Base-by-base conservation (phyloP, 768 basidiomycete species). In the Tephrocybe sp. region DNA sequence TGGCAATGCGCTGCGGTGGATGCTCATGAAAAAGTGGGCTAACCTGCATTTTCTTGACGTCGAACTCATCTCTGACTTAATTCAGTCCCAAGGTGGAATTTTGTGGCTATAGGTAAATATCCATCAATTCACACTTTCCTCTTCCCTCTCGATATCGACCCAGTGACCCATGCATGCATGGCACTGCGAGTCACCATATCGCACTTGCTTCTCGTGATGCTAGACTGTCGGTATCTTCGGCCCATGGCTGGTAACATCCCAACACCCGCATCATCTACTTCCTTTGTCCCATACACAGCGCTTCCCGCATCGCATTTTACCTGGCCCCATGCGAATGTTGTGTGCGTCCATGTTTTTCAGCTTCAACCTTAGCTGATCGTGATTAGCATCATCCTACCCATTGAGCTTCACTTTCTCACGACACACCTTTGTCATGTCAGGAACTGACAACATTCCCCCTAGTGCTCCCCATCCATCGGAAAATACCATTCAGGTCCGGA, bases 11-110 rank as follows among this genome's bases (percentile, higher is more conserved):
- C 75, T 98, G 34, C 73, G 96, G 32, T 99, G 94, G 94, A 98
- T 98, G 87, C 66, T 98, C 52, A 98, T 98, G 96, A 97, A 98
- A 74, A 96, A 99, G 97, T 98, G 59, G 49, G 86, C 16, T 16
- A 2, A 17, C 14, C 30, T 22, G 33, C 14, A 39, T 30, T 48
- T 12, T 4, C 23, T 17, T 26, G 34, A 30, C n/a, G 38, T 30
- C 51, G 22, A 23, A 32, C 39, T 42, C 39, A 62, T 42, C 53
- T 32, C 23, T 16, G 51, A 31, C 11, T 17, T 26, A 26, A 26
- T 16, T 43, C 42, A 98, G 96, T 65, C 92, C 96, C 5, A 93
- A 92, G 60, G 96, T 98, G 34, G 93, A 97, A 70, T 98, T 98
- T 65, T 98, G 97, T 65, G 97, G 97, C 26, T 98, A 98, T 76